Evolutionary conservation across 768 basidiomycete genomes (phyloP).

Genomic region (Collybia sordida): DNA sequence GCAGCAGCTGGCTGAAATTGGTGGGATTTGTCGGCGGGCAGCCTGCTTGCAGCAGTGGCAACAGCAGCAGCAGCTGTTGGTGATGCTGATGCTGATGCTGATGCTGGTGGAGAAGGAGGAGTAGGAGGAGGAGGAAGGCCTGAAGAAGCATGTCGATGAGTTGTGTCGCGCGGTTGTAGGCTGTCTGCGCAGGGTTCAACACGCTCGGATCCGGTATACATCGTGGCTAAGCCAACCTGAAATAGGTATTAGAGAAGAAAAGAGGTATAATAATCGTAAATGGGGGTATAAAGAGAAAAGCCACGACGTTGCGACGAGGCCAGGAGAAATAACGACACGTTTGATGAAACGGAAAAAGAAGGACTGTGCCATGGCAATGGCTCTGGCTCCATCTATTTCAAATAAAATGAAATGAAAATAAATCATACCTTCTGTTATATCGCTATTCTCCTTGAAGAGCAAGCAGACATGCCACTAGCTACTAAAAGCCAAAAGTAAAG

Average conservation of each 20-base stretch:
- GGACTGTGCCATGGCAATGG: neutral
- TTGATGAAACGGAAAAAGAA: constrained; percentile 2
- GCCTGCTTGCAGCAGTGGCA: constrained; percentile 8
- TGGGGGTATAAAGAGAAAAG: neutral
- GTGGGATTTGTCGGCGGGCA: constrained; percentile 21
- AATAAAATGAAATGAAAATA: no score
- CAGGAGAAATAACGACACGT: constrained; percentile 3
- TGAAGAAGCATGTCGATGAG: neutral
- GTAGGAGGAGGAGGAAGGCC: constrained; percentile 3
- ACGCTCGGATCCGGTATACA: constrained; percentile 19
- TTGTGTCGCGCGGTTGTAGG: constrained; percentile 6
- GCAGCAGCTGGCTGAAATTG: constrained; percentile 25
- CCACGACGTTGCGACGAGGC: constrained; percentile 19
- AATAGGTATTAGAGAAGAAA: constrained; percentile 21
- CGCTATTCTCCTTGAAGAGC: no score
- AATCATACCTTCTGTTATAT: no score
- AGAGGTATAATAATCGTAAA: constrained; percentile 13
- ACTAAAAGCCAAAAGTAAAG: no score
- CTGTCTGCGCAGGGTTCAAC: constrained; percentile 15
- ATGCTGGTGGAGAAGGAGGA: no score
- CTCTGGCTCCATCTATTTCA: constrained; percentile 1
- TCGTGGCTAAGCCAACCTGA: constrained; percentile 12
- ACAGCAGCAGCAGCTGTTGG: constrained; percentile 7
- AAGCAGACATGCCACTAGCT: no score
- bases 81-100: no score